Evolutionary conservation across 176 grass and related monocot genomes (phyloP), one percentile per base, ranked within the genome.

Genomic region (Avena insularis): DNA sequence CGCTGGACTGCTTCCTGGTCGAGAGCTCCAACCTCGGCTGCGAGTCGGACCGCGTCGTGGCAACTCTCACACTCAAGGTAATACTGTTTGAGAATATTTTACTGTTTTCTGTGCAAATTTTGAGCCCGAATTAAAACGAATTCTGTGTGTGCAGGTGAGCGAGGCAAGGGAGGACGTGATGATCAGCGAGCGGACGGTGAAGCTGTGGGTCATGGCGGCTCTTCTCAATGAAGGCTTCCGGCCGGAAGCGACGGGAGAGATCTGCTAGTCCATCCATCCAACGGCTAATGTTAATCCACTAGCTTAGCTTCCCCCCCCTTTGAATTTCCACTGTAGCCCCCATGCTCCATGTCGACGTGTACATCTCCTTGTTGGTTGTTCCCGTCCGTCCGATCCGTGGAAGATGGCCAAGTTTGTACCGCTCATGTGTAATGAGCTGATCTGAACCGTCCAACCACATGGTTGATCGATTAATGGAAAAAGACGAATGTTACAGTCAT

Each of bases 1-100:
- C 94, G 2, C 87, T 99, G n/a, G 15, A 47, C 23, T 85, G 89
- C 85, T 93, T 98, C 79, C 53, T 36, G 0, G 76, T 96, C n/a
- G 94, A 94, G 86, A 92, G 84, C 83, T 99, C 92, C 49, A 96
- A 86, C 84, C 25, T 96, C 78, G 83, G 80, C 76, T 75, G 91
- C 29, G 71, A 53, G 27, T 6, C 78, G 8, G 87, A 93, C 68
- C 84, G 81, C 58, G 80, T 94, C 83, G 71, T 89, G 80, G 80
- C 85, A 55, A 88, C 89, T 23, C 82, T 96, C 53, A 92, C 91
- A 1, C 80, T 99, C 75, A 94, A 86, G 81, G 96, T 98, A 43
- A 35, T 31, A 31, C 29, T 31, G 29, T 31, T 31, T 31, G 29
- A 31, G 29, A 31, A 31, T 31, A 31, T 31, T 31, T 31, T 31